phyloP scores from a whole-genome alignment of 495 filamentous ascomycete species.

The Penicillium canescens region DNA sequence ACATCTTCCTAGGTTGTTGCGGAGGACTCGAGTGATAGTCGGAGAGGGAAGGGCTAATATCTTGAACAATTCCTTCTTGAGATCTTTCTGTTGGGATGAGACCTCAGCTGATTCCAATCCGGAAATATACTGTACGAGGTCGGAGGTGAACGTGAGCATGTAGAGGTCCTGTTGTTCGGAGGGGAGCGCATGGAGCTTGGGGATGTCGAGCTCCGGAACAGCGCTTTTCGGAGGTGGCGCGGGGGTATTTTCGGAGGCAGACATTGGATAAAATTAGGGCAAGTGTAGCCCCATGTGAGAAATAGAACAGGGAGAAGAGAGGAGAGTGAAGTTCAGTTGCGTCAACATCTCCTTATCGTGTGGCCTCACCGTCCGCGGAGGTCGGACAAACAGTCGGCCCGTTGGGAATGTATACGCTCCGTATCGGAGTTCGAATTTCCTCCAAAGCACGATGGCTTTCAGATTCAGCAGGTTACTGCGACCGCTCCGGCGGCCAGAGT shows the following conservation, averaged over 20 bases:
- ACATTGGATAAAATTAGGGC: slow-evolving; percentile 35
- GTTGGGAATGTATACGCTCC: slow-evolving; percentile 21
- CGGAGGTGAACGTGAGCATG: slow-evolving; percentile 83
- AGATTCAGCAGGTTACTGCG: slow-evolving; percentile 15
- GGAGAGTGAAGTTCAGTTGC: background rate
- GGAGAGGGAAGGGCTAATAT: slow-evolving; percentile 86
- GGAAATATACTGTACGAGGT: slow-evolving; percentile 78
- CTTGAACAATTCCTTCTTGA: slow-evolving; percentile 89
- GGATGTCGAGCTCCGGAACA: slow-evolving; percentile 71
- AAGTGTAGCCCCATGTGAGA: slow-evolving; percentile 24
- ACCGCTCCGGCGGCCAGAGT: background rate
- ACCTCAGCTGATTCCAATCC: slow-evolving; percentile 72
- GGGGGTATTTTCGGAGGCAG: slow-evolving; percentile 31
- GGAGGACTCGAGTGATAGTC: slow-evolving; percentile 81
- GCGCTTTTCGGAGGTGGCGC: slow-evolving; percentile 35
- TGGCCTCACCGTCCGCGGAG: slow-evolving; percentile 32
- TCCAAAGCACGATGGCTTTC: slow-evolving; percentile 16
- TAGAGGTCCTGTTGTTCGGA: slow-evolving; percentile 96
- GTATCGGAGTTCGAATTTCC: background rate
- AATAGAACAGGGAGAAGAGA: slow-evolving; percentile 6
- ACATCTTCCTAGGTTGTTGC: slow-evolving; percentile 82
- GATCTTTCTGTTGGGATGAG: slow-evolving; percentile 80
- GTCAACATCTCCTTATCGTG: slow-evolving; percentile 28
- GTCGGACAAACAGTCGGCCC: slow-evolving; percentile 40
- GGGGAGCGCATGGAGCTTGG: slow-evolving; percentile 84